These are phyloP conservation scores for Trametes coccinea DNA, from an alignment of 768 basidiomycete species.

Conservation along the genomic window DNA sequence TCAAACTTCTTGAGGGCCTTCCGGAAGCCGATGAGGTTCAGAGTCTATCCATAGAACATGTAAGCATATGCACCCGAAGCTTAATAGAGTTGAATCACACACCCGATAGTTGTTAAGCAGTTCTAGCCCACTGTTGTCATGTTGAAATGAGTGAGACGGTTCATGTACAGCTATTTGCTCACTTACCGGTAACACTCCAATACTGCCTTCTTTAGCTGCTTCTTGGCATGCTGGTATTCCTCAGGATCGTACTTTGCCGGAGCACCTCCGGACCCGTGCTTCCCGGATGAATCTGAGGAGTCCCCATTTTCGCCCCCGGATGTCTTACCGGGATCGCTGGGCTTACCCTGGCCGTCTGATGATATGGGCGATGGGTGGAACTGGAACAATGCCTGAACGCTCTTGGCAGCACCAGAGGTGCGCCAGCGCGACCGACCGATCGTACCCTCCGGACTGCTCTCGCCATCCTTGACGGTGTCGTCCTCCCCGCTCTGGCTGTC, in stretches of 20 bases:
- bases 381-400: slow-evolving; percentile 15
- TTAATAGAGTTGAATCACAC: slow-evolving; percentile 23
- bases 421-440: slow-evolving; percentile 7
- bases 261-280: not conserved
- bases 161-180: not conserved
- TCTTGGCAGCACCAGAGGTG: not conserved
- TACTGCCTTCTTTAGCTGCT: slow-evolving; percentile 79
- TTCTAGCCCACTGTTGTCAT: slow-evolving; percentile 62
- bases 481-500: slow-evolving; percentile 1
- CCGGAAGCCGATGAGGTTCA: slow-evolving; percentile 82
- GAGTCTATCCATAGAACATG: not conserved
- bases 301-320: slow-evolving; percentile 2
- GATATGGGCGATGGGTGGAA: not conserved
- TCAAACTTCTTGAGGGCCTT: slow-evolving; percentile 87
- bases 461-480: not conserved
- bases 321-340: slow-evolving; percentile 1
- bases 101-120: slow-evolving; percentile 89
- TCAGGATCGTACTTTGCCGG: slow-evolving; percentile 53
- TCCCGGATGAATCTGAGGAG: slow-evolving; percentile 2
- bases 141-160: not conserved
- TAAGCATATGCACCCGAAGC: too few species aligned
- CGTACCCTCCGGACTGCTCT: slow-evolving; percentile 4
- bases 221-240: slow-evolving; percentile 82
- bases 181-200: slow-evolving; percentile 80
- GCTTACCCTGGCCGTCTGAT: not conserved